Evolutionary conservation across 73 alveolate species (phyloP).

Genomic region (Tetrahymena thermophila): DNA sequence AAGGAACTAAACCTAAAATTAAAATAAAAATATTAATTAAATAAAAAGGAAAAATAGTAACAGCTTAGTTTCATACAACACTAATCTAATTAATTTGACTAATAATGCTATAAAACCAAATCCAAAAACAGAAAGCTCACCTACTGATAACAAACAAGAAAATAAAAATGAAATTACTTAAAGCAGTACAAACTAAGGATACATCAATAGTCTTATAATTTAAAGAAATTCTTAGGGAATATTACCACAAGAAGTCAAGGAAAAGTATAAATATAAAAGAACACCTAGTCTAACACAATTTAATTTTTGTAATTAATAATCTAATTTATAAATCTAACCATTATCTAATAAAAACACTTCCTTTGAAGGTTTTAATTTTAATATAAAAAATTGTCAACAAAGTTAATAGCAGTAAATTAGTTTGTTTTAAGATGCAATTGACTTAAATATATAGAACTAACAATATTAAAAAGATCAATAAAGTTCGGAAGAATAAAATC

Average conservation of each 20-base stretch:
- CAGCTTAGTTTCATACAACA: background rate
- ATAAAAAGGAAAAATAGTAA: background rate
- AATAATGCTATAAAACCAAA: background rate
- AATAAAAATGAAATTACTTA: background rate
- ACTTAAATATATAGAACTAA: background rate
- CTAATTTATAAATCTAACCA: background rate
- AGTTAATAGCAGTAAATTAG: background rate
- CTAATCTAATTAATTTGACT: background rate
- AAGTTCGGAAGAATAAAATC: background rate
- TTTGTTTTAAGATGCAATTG: background rate
- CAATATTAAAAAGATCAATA: no score
- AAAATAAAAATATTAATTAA: background rate
- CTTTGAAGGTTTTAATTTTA: background rate
- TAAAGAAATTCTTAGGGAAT: background rate
- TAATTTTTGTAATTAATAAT: background rate
- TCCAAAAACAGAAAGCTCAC: background rate
- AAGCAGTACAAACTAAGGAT: background rate
- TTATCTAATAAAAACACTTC: background rate
- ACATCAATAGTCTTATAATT: background rate
- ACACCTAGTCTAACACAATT: background rate
- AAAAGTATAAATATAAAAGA: background rate
- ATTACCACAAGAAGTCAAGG: background rate
- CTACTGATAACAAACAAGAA: background rate
- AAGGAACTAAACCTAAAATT: background rate
- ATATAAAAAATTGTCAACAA: background rate